Conservation (phyloP, 1,139 yeast species). For the Pichia cactophila region DNA sequence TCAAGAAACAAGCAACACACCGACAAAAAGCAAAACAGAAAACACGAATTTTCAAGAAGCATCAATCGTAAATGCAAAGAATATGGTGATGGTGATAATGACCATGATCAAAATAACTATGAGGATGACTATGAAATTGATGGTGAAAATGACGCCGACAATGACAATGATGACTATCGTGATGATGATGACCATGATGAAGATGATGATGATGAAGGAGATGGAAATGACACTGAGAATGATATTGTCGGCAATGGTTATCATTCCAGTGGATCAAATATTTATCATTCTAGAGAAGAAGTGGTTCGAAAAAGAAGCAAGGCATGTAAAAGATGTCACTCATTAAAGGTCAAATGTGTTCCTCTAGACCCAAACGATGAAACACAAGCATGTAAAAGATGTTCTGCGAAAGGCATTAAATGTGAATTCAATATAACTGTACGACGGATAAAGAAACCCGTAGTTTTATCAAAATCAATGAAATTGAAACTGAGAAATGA, state of each 20-base stretch:
- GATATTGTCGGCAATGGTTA: background rate
- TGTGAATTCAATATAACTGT: slow-evolving; percentile 67
- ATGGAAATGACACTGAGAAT: background rate
- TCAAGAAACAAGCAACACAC: background rate
- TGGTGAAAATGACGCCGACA: background rate
- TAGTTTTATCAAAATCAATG: slow-evolving; percentile 8
- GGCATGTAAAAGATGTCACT: slow-evolving; percentile 78
- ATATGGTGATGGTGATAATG: background rate
- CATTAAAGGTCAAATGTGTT: slow-evolving; percentile 74
- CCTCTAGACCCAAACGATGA: slow-evolving; percentile 55
- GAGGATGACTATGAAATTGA: background rate
- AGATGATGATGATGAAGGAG: background rate
- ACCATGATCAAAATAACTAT: background rate
- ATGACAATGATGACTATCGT: background rate
- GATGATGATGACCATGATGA: slow-evolving; percentile 1
- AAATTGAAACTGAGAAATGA: slow-evolving; percentile 10
- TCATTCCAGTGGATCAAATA: background rate
- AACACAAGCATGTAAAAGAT: slow-evolving; percentile 62
- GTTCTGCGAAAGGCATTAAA: slow-evolving; percentile 51
- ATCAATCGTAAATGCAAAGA: background rate
- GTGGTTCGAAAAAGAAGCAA: slow-evolving; percentile 31
- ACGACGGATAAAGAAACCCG: slow-evolving; percentile 38
- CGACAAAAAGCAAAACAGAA: background rate
- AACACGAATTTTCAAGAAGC: background rate
- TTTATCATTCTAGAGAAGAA: background rate